Evolutionary conservation across 164 flowering plant species (phyloP), one percentile per base, ranked within the genome.

Genomic region (Umbellularia californica): DNA sequence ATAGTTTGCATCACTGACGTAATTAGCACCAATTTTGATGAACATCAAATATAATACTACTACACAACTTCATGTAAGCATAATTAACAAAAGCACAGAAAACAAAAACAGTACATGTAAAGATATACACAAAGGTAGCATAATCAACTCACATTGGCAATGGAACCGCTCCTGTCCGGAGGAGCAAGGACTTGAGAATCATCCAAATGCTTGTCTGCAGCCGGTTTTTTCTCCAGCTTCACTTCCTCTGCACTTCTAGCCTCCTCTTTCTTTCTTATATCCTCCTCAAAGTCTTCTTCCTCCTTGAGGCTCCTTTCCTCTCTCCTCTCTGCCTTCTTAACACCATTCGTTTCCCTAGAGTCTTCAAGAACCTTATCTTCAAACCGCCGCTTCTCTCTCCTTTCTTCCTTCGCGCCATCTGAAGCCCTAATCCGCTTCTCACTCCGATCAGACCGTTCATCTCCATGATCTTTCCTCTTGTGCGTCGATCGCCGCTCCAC

Each of bases 401-500:
- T 82, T 72, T 78, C 86, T 2, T 75, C 84, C 30, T 72, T 77
- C 51, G 24, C 72, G 20, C 35, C 70, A 20, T 78, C 88, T 63
- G 70, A 81, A 79, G 75, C 88, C 88, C 83, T 87, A 80, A 65
- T 58, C 72, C 85, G 76, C 81, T 86, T 87, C 58, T 87, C 91
- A 5, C 63, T 80, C 41, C 75, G 82, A 52, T 75, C 88, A 14
- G 69, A 69, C 67, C 79, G 58, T 7, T 83, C 92, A 84, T 80
- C 88, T 87, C 50, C 92, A 80, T 69, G 50, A 50, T 85, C 90
- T 70, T 89, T 92, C 84, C 95, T 83, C 89, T 92, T 92, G 50
- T 73, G 71, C 27, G 85, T 3, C 51, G 60, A 14, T 60, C 72
- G 60, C 17, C 58, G 52, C 58, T 69, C 71, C 71, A 69, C 24